These are phyloP conservation scores for Paratinospora sagittata DNA, from an alignment of 164 flowering plant genomes.

Conservation along the genomic window DNA sequence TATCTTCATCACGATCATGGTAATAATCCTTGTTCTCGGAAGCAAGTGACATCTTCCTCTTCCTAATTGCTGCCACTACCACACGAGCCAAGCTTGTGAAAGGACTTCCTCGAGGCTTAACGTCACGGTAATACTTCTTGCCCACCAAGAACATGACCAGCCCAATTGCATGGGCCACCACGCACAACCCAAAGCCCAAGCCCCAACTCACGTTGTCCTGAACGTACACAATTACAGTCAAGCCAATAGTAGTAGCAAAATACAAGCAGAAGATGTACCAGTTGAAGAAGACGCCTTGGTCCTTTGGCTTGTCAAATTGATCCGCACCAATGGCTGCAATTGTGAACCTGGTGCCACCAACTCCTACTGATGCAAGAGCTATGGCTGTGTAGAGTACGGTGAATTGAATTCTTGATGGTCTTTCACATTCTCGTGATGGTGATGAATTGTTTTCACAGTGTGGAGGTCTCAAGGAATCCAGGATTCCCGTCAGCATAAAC, in stretches of 20 bases:
- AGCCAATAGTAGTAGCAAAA: too few relatives aligned
- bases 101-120: conserved; percentile 39
- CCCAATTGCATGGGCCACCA: conserved; percentile 17
- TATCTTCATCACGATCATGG: conserved; percentile 2
- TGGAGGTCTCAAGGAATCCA: too few relatives aligned
- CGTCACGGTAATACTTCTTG: conserved; percentile 16
- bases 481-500: conserved; percentile 36
- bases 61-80: conserved; percentile 29
- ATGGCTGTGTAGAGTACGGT: too few relatives aligned
- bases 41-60: conserved; percentile 27
- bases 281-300: too few relatives aligned
- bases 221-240: conserved; percentile 46
- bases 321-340: conserved; percentile 41
- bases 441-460: too few relatives aligned
- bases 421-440: too few relatives aligned
- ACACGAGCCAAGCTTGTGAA: conserved; percentile 34
- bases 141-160: conserved; percentile 31
- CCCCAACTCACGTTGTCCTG: conserved; percentile 49
- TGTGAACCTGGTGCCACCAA: conserved; percentile 31
- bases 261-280: too few relatives aligned
- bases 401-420: too few relatives aligned
- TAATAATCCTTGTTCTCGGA: conserved; percentile 23
- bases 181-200: conserved; percentile 34
- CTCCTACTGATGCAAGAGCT: conserved; percentile 34
- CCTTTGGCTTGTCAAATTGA: too few relatives aligned